A percentile compares a stretch with the other conserved stretches of the same genome.
These are phyloP conservation scores for Aspergillus fructus DNA, from an alignment of 2,329 filamentous ascomycete genomes.

Conservation along the genomic window DNA sequence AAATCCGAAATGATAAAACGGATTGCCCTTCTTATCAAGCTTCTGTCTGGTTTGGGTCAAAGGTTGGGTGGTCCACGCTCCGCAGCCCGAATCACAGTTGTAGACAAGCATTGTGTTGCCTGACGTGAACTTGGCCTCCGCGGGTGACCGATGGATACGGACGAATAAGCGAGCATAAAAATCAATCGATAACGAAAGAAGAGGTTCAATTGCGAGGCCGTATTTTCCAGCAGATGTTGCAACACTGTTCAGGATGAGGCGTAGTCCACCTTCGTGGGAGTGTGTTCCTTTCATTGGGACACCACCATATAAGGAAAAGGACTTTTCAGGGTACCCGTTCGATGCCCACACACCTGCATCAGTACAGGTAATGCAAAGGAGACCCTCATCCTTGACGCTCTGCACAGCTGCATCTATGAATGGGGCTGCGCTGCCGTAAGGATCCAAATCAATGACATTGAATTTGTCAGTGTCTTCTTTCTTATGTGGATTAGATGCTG, in stretches of 20 bases:
- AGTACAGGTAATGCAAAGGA: slow-evolving; percentile 94
- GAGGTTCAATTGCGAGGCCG: slow-evolving; percentile 82
- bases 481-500: slow-evolving; percentile 37
- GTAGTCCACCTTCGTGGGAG: slow-evolving; percentile 85
- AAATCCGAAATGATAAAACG: slow-evolving; percentile 76
- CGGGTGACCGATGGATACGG: slow-evolving; percentile 73
- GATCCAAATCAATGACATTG: slow-evolving; percentile 94
- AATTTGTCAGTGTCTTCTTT: slow-evolving; percentile 59
- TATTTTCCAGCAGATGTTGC: slow-evolving; percentile 80
- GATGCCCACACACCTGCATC: slow-evolving; percentile 95
- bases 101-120: slow-evolving; percentile 93
- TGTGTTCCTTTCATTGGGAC: slow-evolving; percentile 79
- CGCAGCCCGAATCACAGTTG: slow-evolving; percentile 85
- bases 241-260: slow-evolving; percentile 80
- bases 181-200: slow-evolving; percentile 91
- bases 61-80: slow-evolving; percentile 83
- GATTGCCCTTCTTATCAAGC: slow-evolving; percentile 67
- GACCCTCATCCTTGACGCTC: slow-evolving; percentile 79
- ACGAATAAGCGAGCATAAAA: slow-evolving; percentile 93
- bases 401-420: slow-evolving; percentile 92
- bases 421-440: slow-evolving; percentile 88
- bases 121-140: slow-evolving; percentile 84
- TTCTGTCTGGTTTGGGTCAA: slow-evolving; percentile 68
- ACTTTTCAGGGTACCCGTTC: slow-evolving; percentile 90
- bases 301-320: slow-evolving; percentile 90